A percentile compares a stretch with the other conserved stretches of the same genome.
Evolutionary conservation across 176 grass and related monocot genomes (phyloP).

Genomic region (Musa itinerans): DNA sequence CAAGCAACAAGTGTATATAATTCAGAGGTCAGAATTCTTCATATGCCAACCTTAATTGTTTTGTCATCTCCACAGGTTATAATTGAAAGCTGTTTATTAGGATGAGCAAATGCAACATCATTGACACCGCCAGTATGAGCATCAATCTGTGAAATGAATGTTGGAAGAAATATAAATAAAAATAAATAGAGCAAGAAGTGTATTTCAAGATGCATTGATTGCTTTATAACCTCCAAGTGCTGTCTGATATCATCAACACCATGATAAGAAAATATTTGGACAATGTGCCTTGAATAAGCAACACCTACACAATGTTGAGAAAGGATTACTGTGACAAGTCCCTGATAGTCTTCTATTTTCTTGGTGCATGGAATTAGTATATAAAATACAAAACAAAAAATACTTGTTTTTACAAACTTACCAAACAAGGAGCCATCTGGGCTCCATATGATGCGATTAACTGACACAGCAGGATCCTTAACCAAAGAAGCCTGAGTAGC

Average conservation of each 20-base stretch:
- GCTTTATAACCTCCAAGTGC: slow-evolving; percentile 66
- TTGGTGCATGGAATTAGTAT: neutral
- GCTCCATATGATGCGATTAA: slow-evolving; percentile 97
- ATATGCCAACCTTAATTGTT: slow-evolving; percentile 63
- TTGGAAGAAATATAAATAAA: slow-evolving; percentile 21
- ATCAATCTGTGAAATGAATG: slow-evolving; percentile 61
- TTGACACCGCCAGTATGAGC: slow-evolving; percentile 95
- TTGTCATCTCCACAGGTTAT: slow-evolving; percentile 99
- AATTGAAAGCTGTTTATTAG: slow-evolving; percentile 91
- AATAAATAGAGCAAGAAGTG: neutral
- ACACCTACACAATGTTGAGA: slow-evolving; percentile 48
- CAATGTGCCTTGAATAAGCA: slow-evolving; percentile 96
- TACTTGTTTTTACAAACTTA: slow-evolving; percentile 16
- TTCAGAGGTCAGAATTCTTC: neutral
- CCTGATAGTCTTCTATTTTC: neutral
- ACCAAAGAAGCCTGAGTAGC: slow-evolving; percentile 53
- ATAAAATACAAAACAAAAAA: neutral
- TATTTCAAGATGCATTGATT: neutral
- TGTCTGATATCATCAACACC: slow-evolving; percentile 80
- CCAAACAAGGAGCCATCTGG: slow-evolving; percentile 92
- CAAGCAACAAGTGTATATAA: slow-evolving; percentile 4
- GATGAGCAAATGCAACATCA: slow-evolving; percentile 96
- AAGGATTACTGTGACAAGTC: slow-evolving; percentile 17
- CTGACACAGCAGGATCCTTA: slow-evolving; percentile 78
- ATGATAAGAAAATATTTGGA: slow-evolving; percentile 93